Conservation (phyloP, 257 asterid species). For the Hygrophila difformis region DNA sequence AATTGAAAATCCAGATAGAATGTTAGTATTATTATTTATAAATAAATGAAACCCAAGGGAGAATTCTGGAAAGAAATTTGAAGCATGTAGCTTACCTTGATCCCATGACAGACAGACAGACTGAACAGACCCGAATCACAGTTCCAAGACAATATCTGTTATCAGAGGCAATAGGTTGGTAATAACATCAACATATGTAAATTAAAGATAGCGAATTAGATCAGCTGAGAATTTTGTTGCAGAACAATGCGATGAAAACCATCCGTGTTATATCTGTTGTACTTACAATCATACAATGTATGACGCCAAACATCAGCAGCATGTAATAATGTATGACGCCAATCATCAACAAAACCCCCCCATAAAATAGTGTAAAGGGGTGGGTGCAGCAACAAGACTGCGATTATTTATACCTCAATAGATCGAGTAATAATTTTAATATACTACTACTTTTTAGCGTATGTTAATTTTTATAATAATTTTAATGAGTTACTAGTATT, state of each 20-base stretch:
- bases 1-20: not conserved
- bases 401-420: too few relatives aligned
- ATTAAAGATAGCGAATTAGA: not conserved
- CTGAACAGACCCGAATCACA: conserved; percentile 22
- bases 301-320: too few relatives aligned
- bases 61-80: not conserved
- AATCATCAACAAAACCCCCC: too few relatives aligned
- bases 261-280: too few relatives aligned
- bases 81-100: conserved; percentile 21
- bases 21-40: not conserved
- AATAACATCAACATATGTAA: not conserved
- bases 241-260: not conserved
- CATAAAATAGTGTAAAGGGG: too few relatives aligned
- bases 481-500: too few relatives aligned
- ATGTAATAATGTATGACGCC: too few relatives aligned
- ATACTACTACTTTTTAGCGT: too few relatives aligned
- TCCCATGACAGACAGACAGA: conserved; percentile 9
- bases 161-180: not conserved
- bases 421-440: too few relatives aligned
- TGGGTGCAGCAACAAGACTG: too few relatives aligned
- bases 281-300: too few relatives aligned
- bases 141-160: conserved; percentile 58
- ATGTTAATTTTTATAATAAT: too few relatives aligned
- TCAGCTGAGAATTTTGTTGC: not conserved
- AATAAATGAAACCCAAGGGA: not conserved